Conservation (phyloP, 768 basidiomycete genomes). For the Thelephora ganbajun region DNA sequence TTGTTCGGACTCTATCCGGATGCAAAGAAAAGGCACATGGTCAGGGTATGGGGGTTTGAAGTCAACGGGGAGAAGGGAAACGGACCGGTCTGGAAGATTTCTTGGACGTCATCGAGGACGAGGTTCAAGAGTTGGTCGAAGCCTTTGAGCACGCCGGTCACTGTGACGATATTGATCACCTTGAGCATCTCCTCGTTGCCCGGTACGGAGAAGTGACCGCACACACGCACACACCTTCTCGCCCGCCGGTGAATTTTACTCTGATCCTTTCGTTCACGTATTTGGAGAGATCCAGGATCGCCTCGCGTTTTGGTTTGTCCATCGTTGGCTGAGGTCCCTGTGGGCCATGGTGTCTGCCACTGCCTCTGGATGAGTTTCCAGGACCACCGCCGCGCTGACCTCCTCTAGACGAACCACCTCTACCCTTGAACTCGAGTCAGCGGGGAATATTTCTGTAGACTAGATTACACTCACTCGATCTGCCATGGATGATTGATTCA, state of each 20-base stretch:
- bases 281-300: conserved; percentile 89
- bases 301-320: conserved; percentile 82
- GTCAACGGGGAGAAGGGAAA: background rate
- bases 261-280: conserved; percentile 86
- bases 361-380: conserved; percentile 29
- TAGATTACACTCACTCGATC: conserved; percentile 40
- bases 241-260: conserved; percentile 96
- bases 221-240: conserved; percentile 68
- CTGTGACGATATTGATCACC: conserved; percentile 24
- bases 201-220: background rate
- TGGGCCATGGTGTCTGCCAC: conserved; percentile 9
- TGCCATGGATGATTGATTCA: conserved; percentile 24
- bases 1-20: conserved; percentile 45
- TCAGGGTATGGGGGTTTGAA: conserved; percentile 19
- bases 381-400: conserved; percentile 23
- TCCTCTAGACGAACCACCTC: conserved; percentile 19
- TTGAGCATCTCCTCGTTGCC: too few species aligned
- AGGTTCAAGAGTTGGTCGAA: conserved; percentile 95
- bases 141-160: conserved; percentile 86
- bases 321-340: conserved; percentile 30
- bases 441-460: conserved; percentile 19
- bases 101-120: conserved; percentile 90
- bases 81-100: conserved; percentile 44
- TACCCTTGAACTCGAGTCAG: conserved; percentile 45
- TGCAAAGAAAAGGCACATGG: conserved; percentile 11